phyloP scores from a whole-genome alignment of 2,329 filamentous ascomycete genomes.

The Ascosphaera acerosa region DNA sequence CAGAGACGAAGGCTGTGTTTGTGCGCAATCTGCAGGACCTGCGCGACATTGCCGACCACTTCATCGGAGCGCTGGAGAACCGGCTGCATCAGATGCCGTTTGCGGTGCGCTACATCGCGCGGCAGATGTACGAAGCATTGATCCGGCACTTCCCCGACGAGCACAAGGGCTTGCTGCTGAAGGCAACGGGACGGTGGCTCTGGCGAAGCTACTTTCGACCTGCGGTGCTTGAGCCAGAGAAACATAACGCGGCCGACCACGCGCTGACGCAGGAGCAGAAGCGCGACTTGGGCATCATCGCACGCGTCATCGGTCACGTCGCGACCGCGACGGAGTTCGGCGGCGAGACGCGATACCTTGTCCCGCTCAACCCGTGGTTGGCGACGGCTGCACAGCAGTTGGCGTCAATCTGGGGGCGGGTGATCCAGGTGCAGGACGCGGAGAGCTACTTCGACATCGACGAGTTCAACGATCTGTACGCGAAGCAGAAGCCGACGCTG shows the following conservation, averaged over 20 bases:
- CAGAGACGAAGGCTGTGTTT: constrained; percentile 75
- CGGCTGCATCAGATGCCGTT: constrained; percentile 74
- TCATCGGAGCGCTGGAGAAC: constrained; percentile 60
- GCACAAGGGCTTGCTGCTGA: constrained; percentile 48
- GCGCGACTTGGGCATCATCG: constrained; percentile 69
- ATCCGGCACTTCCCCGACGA: constrained; percentile 57
- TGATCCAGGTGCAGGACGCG: constrained; percentile 65
- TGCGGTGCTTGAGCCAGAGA: constrained; percentile 68
- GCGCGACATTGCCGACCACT: constrained; percentile 80
- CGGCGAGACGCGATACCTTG: constrained; percentile 82
- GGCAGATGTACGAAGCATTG: constrained; percentile 62
- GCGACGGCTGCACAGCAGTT: constrained; percentile 62
- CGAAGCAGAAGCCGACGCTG: constrained; percentile 87
- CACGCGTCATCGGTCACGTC: constrained; percentile 75
- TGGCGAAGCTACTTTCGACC: constrained; percentile 90
- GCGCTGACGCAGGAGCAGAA: constrained; percentile 77
- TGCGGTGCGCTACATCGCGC: constrained; percentile 65
- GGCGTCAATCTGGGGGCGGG: constrained; percentile 45
- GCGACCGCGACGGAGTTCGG: constrained; percentile 76
- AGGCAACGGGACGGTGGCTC: constrained; percentile 70
- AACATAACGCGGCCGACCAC: constrained; percentile 77
- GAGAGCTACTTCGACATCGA: constrained; percentile 94
- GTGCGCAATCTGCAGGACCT: constrained; percentile 87
- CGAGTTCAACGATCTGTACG: constrained; percentile 94
- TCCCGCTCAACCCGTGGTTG: constrained; percentile 82